These are phyloP conservation scores for Aspergillus arachidicola DNA, from an alignment of 2,329 filamentous ascomycete species.

Conservation along the genomic window DNA sequence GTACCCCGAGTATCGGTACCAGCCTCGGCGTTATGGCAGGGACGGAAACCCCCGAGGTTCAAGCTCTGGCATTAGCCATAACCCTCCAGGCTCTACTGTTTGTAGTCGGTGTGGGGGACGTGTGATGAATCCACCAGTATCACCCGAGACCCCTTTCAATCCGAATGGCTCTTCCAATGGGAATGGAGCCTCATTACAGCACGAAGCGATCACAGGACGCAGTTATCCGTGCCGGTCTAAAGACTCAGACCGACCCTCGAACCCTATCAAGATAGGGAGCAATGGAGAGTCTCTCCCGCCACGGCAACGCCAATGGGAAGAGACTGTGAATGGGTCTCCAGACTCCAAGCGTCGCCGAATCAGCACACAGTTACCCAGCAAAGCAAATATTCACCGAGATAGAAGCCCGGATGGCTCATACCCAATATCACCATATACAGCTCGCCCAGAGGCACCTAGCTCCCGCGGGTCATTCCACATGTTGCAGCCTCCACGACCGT, in stretches of 20 bases:
- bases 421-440: conserved; percentile 48
- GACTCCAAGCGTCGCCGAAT: conserved; percentile 67
- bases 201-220: conserved; percentile 27
- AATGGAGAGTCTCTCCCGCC: conserved; percentile 26
- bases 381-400: conserved; percentile 44
- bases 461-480: conserved; percentile 48
- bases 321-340: conserved; percentile 48
- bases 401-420: conserved; percentile 44
- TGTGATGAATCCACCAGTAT: conserved; percentile 49
- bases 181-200: conserved; percentile 34
- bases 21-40: conserved; percentile 72
- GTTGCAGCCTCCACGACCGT: conserved; percentile 58
- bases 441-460: conserved; percentile 39
- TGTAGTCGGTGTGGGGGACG: conserved; percentile 51
- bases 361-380: conserved; percentile 47
- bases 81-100: conserved; percentile 39
- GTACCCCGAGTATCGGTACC: conserved; percentile 93
- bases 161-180: conserved; percentile 37
- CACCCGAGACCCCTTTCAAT: conserved; percentile 45
- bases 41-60: conserved; percentile 48
- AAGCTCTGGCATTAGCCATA: conserved; percentile 39
- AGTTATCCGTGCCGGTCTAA: conserved; percentile 27
- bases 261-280: conserved; percentile 27
- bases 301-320: conserved; percentile 33
- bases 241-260: conserved; percentile 26